phyloP scores from a whole-genome alignment of 495 filamentous ascomycete species.

The Filosporella fistucella region DNA sequence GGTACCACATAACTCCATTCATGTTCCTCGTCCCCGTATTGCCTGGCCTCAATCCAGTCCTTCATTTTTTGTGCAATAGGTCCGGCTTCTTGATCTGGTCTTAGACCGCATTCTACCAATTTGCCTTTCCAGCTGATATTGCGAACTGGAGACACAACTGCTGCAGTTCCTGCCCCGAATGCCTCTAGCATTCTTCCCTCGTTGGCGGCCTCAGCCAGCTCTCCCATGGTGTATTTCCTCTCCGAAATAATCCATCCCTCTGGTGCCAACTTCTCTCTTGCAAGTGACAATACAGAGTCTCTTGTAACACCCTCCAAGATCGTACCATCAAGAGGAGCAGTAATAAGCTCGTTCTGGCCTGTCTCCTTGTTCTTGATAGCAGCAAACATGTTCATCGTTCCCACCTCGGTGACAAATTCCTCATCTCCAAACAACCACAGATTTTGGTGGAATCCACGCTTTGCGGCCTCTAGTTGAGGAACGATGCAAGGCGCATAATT shows the following conservation, averaged over 20 bases:
- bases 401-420: slow-evolving; percentile 92
- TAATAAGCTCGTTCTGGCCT: slow-evolving; percentile 84
- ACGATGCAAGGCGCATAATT: slow-evolving; percentile 97
- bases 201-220: slow-evolving; percentile 69
- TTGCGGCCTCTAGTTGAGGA: slow-evolving; percentile 86
- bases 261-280: slow-evolving; percentile 73
- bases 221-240: slow-evolving; percentile 83
- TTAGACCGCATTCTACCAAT: slow-evolving; percentile 72
- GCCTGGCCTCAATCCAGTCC: slow-evolving; percentile 90
- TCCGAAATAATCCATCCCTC: slow-evolving; percentile 86
- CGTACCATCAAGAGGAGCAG: slow-evolving; percentile 92
- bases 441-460: slow-evolving; percentile 93
- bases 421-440: slow-evolving; percentile 95
- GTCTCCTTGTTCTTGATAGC: slow-evolving; percentile 75
- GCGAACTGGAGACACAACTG: slow-evolving; percentile 75
- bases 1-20: slow-evolving; percentile 61
- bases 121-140: slow-evolving; percentile 80
- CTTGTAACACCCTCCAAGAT: slow-evolving; percentile 93
- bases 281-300: slow-evolving; percentile 79
- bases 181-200: slow-evolving; percentile 88
- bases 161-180: slow-evolving; percentile 91
- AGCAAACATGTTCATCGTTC: slow-evolving; percentile 96
- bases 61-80: slow-evolving; percentile 82
- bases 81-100: slow-evolving; percentile 75
- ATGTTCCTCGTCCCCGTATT: slow-evolving; percentile 90